Conservation (phyloP, 176 grass and related monocot species). For the Ensete glaucum region DNA sequence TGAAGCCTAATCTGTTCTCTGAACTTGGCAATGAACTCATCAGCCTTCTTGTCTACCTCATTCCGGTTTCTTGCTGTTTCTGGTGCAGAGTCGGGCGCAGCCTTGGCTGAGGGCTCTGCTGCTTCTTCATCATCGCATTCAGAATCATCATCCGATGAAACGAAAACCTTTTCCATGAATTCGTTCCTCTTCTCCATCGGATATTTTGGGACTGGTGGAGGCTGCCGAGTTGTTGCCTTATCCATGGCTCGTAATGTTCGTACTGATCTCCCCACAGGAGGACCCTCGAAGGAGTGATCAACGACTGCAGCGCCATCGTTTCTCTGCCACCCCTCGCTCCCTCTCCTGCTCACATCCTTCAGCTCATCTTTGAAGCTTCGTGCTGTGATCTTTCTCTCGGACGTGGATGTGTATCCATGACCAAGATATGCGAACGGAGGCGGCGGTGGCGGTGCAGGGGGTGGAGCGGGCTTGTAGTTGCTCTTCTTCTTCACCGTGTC, state of each 20-base stretch:
- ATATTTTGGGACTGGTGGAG: conserved; percentile 28
- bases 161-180: conserved; percentile 27
- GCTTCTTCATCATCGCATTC: conserved; percentile 37
- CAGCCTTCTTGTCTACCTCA: conserved; percentile 42
- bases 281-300: conserved; percentile 24
- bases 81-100: not conserved
- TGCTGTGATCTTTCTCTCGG: conserved; percentile 31
- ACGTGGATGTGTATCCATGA: conserved; percentile 31
- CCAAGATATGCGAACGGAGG: conserved; percentile 55
- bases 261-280: conserved; percentile 39
- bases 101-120: not conserved
- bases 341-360: conserved; percentile 47
- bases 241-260: conserved; percentile 43
- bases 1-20: conserved; percentile 88
- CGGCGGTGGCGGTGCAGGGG: conserved; percentile 53
- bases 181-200: conserved; percentile 21
- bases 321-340: not conserved
- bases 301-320: not conserved
- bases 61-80: conserved; percentile 50
- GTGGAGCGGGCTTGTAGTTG: conserved; percentile 32
- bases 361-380: conserved; percentile 86
- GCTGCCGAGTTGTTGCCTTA: not conserved
- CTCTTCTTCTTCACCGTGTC: conserved; percentile 34
- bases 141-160: conserved; percentile 47
- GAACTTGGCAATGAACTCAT: conserved; percentile 82